These are phyloP conservation scores for Alternaria incomplexa DNA, from an alignment of 2,329 filamentous ascomycete species.

Conservation along the genomic window DNA sequence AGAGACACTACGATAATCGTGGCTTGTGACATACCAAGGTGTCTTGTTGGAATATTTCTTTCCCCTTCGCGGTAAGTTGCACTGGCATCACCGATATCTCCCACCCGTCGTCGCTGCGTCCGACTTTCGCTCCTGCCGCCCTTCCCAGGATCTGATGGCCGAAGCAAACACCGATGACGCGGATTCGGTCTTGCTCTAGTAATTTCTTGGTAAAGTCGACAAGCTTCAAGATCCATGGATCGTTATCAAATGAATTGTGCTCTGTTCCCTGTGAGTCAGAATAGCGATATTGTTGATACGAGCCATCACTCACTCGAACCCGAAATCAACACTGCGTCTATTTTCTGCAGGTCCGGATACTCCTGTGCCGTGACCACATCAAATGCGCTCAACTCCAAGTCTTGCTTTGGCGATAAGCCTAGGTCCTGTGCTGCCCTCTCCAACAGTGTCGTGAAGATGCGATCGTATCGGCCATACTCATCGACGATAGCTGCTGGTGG, in stretches of 20 bases:
- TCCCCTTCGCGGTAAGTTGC: conserved; percentile 71
- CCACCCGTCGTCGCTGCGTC: conserved; percentile 73
- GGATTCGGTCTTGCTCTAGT: conserved; percentile 66
- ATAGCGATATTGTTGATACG: not conserved
- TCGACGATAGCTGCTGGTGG: conserved; percentile 69
- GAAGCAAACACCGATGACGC: conserved; percentile 83
- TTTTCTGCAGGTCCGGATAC: conserved; percentile 74
- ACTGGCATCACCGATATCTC: conserved; percentile 78
- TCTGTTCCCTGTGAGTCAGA: conserved; percentile 52
- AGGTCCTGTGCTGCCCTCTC: conserved; percentile 58
- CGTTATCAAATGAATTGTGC: conserved; percentile 74
- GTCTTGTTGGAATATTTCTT: conserved; percentile 72
- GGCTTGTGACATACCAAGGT: conserved; percentile 57
- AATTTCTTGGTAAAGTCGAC: conserved; percentile 70
- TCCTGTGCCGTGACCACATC: conserved; percentile 71
- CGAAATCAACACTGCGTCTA: conserved; percentile 84
- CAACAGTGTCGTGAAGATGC: conserved; percentile 61
- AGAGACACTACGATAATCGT: not conserved
- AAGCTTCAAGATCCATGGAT: conserved; percentile 77
- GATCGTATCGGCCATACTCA: conserved; percentile 75
- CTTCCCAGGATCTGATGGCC: conserved; percentile 85
- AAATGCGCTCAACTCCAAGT: conserved; percentile 67
- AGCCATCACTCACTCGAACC: conserved; percentile 64
- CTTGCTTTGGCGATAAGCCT: conserved; percentile 47
- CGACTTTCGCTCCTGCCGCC: conserved; percentile 72